Evolutionary conservation across 2,329 filamentous ascomycete genomes (phyloP).

Genomic region (Nemania diffusa): DNA sequence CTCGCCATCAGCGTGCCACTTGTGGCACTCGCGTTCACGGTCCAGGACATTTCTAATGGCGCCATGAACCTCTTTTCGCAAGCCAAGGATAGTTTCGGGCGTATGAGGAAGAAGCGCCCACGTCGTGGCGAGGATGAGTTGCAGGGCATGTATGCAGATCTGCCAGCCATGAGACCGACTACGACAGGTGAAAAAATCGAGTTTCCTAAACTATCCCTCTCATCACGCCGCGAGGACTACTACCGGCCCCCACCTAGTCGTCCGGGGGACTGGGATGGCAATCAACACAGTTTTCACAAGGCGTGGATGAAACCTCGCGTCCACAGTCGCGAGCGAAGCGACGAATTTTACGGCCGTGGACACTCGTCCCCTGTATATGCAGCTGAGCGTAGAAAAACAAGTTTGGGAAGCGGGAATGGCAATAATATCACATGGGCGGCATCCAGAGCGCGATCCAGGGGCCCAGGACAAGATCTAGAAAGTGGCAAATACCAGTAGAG

Average conservation of each 20-base stretch:
- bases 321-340: conserved; percentile 29
- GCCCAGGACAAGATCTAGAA: conserved; percentile 32
- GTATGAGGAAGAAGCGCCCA: conserved; percentile 9
- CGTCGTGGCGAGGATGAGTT: not conserved
- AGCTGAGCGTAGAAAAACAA: conserved; percentile 5
- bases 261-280: conserved; percentile 7
- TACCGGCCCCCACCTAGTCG: conserved; percentile 25
- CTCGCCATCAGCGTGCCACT: conserved; percentile 54
- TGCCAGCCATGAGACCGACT: not conserved
- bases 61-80: conserved; percentile 24
- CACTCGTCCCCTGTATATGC: conserved; percentile 22
- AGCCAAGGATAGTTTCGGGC: not conserved
- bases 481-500: conserved; percentile 23
- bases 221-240: conserved; percentile 30
- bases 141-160: not conserved
- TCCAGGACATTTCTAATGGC: conserved; percentile 49
- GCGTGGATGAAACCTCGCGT: conserved; percentile 23
- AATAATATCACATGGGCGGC: conserved; percentile 43
- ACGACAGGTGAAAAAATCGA: conserved; percentile 22
- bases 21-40: conserved; percentile 52
- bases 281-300: not conserved
- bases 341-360: conserved; percentile 16
- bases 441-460: conserved; percentile 5
- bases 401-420: conserved; percentile 38
- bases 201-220: conserved; percentile 29